Evolutionary conservation across 1,139 yeast species (phyloP), one percentile per base, ranked within the genome.

Genomic region (Komagataea norvegica): DNA sequence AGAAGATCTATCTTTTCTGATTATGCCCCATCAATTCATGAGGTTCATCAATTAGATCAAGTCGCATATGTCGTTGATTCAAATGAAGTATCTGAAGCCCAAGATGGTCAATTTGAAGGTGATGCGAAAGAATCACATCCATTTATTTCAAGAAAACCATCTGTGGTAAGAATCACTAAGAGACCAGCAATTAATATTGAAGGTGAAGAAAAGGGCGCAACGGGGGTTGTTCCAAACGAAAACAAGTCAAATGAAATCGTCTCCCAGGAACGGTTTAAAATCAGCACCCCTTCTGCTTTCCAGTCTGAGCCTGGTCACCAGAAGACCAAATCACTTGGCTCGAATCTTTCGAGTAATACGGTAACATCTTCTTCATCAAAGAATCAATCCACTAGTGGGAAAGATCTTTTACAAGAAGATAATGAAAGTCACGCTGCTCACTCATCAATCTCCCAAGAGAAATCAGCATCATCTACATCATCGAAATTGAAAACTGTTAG

Each of bases 11-110:
- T 64, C 44, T 45, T 66, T 31, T 69, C 74, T 0, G 65, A 64
- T 22, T 70, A 70, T 48, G 63, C 73, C 0, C 73, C 72, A 8
- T 57, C 67, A 15, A 62, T 70, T 9, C 73, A 70, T 20, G 66
- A 68, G 40, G 73, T 66, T 7, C 65, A 67, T 21, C 63, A 67
- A 9, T 61, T 67, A 3, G 65, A 67, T 24, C 63, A 67, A 8
- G 62, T 68, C 3, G 62, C 64, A 21, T 67, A 62, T 35, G 61
- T 68, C 3, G 67, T 64, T 13, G 45, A 43, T 13, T 32, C 47
- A 5, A 14, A 18, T n/a, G 28, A 19, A 9, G 31, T 18, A 8
- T 21, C 23, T 11, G 17, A 21, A 11, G 6, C 31, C 5, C 31
- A 25, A 7, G 34, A 28, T 9, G n/a, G n/a, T 3, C 26, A 24